Evolutionary conservation across 2,329 filamentous ascomycete genomes (phyloP).

Genomic region (Incumbomyces delicatus): DNA sequence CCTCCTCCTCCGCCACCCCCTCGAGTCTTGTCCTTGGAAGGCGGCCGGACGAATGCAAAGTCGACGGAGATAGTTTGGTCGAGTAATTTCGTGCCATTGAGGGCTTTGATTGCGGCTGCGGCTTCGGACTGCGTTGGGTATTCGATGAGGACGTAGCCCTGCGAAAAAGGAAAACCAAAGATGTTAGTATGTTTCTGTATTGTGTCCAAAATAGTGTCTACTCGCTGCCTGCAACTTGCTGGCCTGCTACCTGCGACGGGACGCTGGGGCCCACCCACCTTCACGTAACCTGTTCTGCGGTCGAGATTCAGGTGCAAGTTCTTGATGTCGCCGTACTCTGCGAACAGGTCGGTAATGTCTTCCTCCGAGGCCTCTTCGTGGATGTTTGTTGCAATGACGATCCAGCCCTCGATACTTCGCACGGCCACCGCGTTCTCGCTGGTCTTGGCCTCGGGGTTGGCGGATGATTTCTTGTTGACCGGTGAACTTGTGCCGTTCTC

Average conservation of each 20-base stretch:
- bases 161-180: constrained; percentile 1
- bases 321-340: constrained; percentile 58
- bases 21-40: constrained; percentile 41
- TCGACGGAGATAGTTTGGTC: constrained; percentile 58
- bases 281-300: constrained; percentile 57
- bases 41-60: constrained; percentile 56
- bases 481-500: constrained; percentile 5
- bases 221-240: no score
- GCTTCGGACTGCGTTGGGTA: constrained; percentile 55
- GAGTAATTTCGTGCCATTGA: constrained; percentile 51
- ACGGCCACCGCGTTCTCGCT: constrained; percentile 45
- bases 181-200: no score
- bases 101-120: constrained; percentile 51
- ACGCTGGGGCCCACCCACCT: no score
- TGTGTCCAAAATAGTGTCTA: no score
- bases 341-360: constrained; percentile 56
- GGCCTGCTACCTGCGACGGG: no score
- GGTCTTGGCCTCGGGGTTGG: constrained; percentile 33
- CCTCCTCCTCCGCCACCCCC: constrained; percentile 30
- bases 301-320: constrained; percentile 58
- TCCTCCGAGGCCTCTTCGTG: constrained; percentile 60
- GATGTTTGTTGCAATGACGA: constrained; percentile 59
- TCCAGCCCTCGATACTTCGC: constrained; percentile 60
- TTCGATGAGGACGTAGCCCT: constrained; percentile 60
- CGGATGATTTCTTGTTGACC: constrained; percentile 8